Conservation (phyloP, 2,329 filamentous ascomycete species). For the Neospermospora avenae region DNA sequence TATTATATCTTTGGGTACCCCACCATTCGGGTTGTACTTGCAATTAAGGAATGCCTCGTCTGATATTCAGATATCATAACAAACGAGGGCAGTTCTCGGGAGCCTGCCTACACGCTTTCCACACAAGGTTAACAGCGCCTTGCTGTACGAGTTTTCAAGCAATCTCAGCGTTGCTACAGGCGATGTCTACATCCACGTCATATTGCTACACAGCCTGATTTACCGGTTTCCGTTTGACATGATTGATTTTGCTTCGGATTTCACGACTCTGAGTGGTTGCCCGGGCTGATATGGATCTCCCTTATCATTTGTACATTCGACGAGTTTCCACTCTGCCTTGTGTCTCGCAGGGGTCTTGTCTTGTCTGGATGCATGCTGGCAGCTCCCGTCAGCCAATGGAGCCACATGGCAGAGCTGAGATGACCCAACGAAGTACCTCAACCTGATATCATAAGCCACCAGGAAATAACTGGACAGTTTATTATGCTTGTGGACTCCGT, state of each 20-base stretch:
- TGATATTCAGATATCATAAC: background rate
- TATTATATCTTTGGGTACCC: background rate
- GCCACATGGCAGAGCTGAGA: background rate
- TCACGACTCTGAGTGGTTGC: slow-evolving; percentile 4
- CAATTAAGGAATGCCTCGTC: background rate
- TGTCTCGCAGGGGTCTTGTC: slow-evolving; percentile 20
- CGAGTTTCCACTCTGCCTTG: slow-evolving; percentile 25
- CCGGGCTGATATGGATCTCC: slow-evolving; percentile 4
- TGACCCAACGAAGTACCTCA: background rate
- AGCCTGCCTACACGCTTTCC: background rate
- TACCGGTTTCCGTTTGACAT: background rate
- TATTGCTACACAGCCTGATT: slow-evolving; percentile 2
- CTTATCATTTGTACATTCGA: slow-evolving; percentile 17
- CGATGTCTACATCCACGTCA: slow-evolving; percentile 13
- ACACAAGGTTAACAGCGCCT: background rate
- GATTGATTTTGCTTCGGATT: background rate
- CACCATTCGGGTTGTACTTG: too few species aligned
- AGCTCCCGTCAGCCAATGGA: slow-evolving; percentile 11
- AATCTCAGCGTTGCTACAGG: background rate
- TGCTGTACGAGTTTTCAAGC: background rate
- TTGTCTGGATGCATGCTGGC: slow-evolving; percentile 17
- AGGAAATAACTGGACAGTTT: too few species aligned
- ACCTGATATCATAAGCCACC: background rate
- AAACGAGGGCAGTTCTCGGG: background rate
- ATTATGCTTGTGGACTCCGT: too few species aligned